phyloP scores from a whole-genome alignment of 331 rosid species.

The Quercus lobata region DNA sequence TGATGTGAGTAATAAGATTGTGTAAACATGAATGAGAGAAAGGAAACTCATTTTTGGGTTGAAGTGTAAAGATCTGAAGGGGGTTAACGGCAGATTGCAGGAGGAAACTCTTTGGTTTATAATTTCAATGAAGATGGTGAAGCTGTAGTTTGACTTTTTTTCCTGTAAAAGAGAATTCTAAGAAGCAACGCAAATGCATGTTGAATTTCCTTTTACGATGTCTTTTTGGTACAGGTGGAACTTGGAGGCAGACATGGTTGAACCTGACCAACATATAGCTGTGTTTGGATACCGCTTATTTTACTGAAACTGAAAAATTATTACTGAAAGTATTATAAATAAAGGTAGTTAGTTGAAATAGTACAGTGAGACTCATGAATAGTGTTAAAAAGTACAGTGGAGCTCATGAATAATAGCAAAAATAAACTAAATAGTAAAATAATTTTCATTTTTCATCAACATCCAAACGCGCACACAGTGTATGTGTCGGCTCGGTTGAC shows the following conservation, averaged over 20 bases:
- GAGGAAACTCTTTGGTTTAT: neutral
- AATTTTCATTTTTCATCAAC: too few relatives aligned
- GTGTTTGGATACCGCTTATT: too few relatives aligned
- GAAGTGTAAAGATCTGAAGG: neutral
- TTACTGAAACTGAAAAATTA: too few relatives aligned
- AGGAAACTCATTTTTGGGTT: conserved; percentile 36
- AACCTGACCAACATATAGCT: neutral
- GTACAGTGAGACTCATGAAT: too few relatives aligned
- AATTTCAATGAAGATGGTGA: neutral
- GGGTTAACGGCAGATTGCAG: too few relatives aligned
- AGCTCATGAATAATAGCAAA: too few relatives aligned
- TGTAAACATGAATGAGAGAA: conserved; percentile 9
- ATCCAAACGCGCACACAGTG: too few relatives aligned
- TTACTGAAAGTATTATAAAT: too few relatives aligned
- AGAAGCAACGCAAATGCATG: neutral
- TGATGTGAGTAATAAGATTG: conserved; percentile 10
- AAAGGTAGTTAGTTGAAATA: too few relatives aligned
- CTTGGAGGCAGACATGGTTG: neutral
- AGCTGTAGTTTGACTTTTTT: neutral
- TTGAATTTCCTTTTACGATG: neutral
- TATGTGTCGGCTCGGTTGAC: too few relatives aligned
- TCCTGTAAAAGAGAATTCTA: neutral
- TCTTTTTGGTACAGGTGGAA: neutral
- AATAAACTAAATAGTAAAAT: too few relatives aligned
- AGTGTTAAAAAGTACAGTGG: too few relatives aligned